These are phyloP conservation scores for Saccharomyces eubayanus DNA, from an alignment of 805 yeast species.

Conservation along the genomic window DNA sequence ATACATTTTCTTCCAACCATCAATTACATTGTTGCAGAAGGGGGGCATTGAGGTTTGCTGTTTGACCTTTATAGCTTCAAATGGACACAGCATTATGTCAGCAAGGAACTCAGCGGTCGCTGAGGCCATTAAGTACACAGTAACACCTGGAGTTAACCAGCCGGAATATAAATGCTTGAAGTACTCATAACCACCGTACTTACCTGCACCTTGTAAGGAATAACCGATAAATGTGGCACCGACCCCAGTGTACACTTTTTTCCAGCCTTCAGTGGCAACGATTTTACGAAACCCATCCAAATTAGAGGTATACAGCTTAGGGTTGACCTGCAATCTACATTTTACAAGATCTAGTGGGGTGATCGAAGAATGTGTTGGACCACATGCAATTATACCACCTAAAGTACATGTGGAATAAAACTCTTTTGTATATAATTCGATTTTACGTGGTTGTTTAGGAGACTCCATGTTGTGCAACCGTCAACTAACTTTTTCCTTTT, in stretches of 20 bases:
- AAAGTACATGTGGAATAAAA: constrained; percentile 41
- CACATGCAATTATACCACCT: constrained; percentile 77
- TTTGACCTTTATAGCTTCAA: constrained; percentile 89
- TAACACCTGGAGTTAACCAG: constrained; percentile 49
- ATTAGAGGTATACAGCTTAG: constrained; percentile 64
- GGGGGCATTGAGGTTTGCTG: constrained; percentile 94
- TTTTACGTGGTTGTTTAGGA: constrained; percentile 6
- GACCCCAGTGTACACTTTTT: constrained; percentile 75
- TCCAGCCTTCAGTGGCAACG: constrained; percentile 61
- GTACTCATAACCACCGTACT: constrained; percentile 89
- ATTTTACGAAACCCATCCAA: constrained; percentile 76
- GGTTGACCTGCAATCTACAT: constrained; percentile 83
- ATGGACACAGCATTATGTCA: constrained; percentile 83
- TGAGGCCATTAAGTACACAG: constrained; percentile 71
- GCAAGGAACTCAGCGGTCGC: constrained; percentile 94
- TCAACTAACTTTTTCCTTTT: background rate
- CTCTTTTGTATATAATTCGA: constrained; percentile 20
- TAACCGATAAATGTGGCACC: constrained; percentile 92
- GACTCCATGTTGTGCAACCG: background rate
- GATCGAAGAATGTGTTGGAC: constrained; percentile 90
- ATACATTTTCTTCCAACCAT: constrained; percentile 59
- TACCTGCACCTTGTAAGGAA: constrained; percentile 94
- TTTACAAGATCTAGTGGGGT: constrained; percentile 92
- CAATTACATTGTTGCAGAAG: constrained; percentile 51
- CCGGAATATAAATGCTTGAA: constrained; percentile 70